A percentile compares a stretch with the other conserved stretches of the same genome.
phyloP scores from a whole-genome alignment of 495 filamentous ascomycete species.

The Recurvomyces mirabilis region DNA sequence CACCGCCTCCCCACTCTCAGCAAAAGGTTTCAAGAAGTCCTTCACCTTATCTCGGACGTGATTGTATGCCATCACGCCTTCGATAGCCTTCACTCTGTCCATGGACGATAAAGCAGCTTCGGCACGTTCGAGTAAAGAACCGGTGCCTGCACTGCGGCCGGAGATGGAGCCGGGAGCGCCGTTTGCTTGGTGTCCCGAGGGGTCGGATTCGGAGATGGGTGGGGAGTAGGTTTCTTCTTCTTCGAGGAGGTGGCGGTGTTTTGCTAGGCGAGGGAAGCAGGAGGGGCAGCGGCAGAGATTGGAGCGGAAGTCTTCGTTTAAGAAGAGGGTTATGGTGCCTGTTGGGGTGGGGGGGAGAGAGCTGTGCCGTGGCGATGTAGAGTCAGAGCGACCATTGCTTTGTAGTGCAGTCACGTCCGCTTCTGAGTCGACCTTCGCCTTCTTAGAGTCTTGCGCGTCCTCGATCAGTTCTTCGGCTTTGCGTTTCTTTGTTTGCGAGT shows the following conservation, averaged over 20 bases:
- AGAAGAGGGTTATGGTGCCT: slow-evolving; percentile 65
- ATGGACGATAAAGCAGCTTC: slow-evolving; percentile 82
- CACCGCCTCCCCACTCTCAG: slow-evolving; percentile 74
- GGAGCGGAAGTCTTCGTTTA: slow-evolving; percentile 62
- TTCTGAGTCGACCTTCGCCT: slow-evolving; percentile 21
- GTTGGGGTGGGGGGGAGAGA: slow-evolving; percentile 42
- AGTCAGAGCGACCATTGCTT: too few relatives aligned
- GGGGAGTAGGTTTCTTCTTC: slow-evolving; percentile 90
- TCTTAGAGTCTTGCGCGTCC: slow-evolving; percentile 24
- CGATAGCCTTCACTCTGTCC: slow-evolving; percentile 84
- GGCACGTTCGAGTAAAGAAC: slow-evolving; percentile 75
- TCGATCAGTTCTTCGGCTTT: slow-evolving; percentile 52
- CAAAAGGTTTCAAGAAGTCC: slow-evolving; percentile 83
- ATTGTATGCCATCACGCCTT: slow-evolving; percentile 96
- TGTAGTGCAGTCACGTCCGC: background rate
- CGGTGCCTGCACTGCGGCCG: slow-evolving; percentile 43
- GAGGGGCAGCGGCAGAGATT: slow-evolving; percentile 64
- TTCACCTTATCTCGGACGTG: slow-evolving; percentile 88
- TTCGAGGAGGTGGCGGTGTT: slow-evolving; percentile 71
- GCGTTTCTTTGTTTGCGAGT: slow-evolving; percentile 53
- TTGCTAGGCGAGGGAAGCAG: slow-evolving; percentile 62
- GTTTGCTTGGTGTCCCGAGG: slow-evolving; percentile 16
- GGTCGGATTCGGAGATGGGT: slow-evolving; percentile 53
- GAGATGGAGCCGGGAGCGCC: slow-evolving; percentile 30
- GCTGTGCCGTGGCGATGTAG: too few relatives aligned